Evolutionary conservation across 441 rosid genomes (phyloP), one percentile per base, ranked within the genome.

Genomic region (Populus tomentosa): DNA sequence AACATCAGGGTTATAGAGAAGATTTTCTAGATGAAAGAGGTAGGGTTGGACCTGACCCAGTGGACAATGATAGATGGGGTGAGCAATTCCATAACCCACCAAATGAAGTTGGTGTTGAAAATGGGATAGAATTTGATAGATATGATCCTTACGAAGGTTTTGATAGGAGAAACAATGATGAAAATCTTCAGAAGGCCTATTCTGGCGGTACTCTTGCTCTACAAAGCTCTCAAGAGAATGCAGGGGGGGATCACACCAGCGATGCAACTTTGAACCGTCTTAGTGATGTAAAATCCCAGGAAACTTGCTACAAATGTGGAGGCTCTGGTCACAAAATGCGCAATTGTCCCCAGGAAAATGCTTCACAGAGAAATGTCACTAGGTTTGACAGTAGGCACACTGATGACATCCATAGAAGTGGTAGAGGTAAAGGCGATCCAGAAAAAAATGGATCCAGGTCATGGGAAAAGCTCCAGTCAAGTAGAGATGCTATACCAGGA

Each of bases 11-110:
- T 68, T 72, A 23, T 24, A 69, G 68, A 75, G 79, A 86, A 77
- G 80, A 78, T 65, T 64, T 77, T 62, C 59, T 61, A 24, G 77
- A 78, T 66, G 83, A 70, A 75, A 82, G 68, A 78, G 78, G 70
- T 42, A 62, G 53, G 76, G 78, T 61, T 75, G 81, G 75, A 72
- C 26, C 78, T 53, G 61, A 75, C 36, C 67, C 7, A 35, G 28
- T 71, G 26, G 86, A 78, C 71, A 64, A 73, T 75, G 89, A 81
- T 76, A 84, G 88, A 83, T 84, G 88, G 89, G 86, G 80, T 50
- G 82, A 79, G 62, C 77, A 80, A 72, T 26, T 77, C n/a, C 74
- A 70, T 77, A 83, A 80, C 74, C 72, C 53, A 59, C 59, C 76
- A 73, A 77, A 72, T 67, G 86, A 81, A 38, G 65, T 67, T 78